Percentiles rank a stretch among this genome's conserved stretches.
phyloP scores from a whole-genome alignment of 208 protist species.

The Trypanosoma scelopori region DNA sequence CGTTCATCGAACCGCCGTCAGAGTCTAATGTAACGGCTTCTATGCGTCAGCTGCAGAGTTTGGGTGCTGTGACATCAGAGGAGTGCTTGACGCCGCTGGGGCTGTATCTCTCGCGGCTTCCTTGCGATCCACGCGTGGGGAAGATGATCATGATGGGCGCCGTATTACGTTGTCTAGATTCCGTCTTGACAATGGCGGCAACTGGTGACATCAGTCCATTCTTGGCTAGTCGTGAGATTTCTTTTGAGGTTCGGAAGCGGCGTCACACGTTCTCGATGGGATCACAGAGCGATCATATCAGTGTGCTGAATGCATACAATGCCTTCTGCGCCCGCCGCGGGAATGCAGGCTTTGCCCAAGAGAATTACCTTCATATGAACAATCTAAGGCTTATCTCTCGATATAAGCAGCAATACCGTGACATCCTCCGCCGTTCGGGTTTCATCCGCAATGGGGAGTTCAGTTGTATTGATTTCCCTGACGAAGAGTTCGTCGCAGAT shows the following conservation, averaged over 20 bases:
- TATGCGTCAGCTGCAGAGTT: slow-evolving; percentile 56
- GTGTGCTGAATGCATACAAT: slow-evolving; percentile 86
- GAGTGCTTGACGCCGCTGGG: slow-evolving; percentile 88
- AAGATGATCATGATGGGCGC: slow-evolving; percentile 95
- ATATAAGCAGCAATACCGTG: slow-evolving; percentile 85
- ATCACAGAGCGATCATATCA: slow-evolving; percentile 83
- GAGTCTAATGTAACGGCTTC: slow-evolving; percentile 56
- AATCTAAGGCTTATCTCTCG: slow-evolving; percentile 76
- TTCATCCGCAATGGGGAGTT: slow-evolving; percentile 34
- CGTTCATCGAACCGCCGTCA: slow-evolving; percentile 77
- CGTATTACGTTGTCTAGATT: slow-evolving; percentile 93
- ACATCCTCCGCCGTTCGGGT: slow-evolving; percentile 69
- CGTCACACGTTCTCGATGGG: slow-evolving; percentile 56
- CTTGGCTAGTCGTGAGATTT: slow-evolving; percentile 41
- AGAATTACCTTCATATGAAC: slow-evolving; percentile 53
- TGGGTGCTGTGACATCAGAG: slow-evolving; percentile 52
- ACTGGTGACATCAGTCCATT: slow-evolving; percentile 72
- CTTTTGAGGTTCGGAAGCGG: slow-evolving; percentile 44
- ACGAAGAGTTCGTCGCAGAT: slow-evolving; percentile 11
- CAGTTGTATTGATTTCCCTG: slow-evolving; percentile 2
- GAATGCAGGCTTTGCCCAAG: slow-evolving; percentile 37
- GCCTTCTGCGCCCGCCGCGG: slow-evolving; percentile 51
- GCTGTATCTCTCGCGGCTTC: slow-evolving; percentile 76
- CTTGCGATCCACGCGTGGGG: slow-evolving; percentile 83
- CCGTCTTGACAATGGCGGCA: slow-evolving; percentile 94